A percentile compares a stretch with the other conserved stretches of the same genome.
phyloP scores from a whole-genome alignment of 139 green algal species.

The Chlorella sp. region DNA sequence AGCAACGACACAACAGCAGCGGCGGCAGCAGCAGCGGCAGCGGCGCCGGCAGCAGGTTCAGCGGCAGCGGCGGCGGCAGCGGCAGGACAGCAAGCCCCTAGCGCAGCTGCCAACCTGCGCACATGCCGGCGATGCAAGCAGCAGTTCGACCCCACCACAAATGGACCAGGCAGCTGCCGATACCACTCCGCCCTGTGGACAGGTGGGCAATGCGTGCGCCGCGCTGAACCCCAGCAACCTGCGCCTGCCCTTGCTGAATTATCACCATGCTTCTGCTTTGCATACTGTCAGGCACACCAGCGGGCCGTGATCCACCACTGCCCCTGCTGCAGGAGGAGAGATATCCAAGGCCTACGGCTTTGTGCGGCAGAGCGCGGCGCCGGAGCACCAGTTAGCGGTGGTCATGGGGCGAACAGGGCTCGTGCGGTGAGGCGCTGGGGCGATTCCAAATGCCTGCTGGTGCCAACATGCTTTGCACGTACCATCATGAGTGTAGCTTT shows the following conservation, averaged over 20 bases:
- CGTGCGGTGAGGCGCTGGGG: constrained; percentile 41
- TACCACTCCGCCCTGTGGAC: constrained; percentile 70
- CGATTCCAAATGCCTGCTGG: too few species aligned
- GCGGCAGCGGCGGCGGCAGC: neutral
- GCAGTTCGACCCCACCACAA: constrained; percentile 54
- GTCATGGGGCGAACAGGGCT: constrained; percentile 64
- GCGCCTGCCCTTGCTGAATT: too few species aligned
- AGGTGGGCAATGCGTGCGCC: constrained; percentile 2
- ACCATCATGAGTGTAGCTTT: too few species aligned
- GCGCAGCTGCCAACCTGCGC: constrained; percentile 17
- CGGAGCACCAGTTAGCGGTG: constrained; percentile 57
- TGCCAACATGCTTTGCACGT: too few species aligned
- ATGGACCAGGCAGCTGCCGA: constrained; percentile 47
- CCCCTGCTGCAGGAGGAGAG: constrained; percentile 44
- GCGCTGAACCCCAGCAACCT: too few species aligned
- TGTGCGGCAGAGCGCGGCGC: constrained; percentile 49
- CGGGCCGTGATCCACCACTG: too few species aligned
- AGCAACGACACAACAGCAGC: neutral
- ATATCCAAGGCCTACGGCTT: constrained; percentile 71
- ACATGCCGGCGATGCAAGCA: constrained; percentile 67
- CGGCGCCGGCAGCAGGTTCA: neutral
- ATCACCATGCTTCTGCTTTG: too few species aligned
- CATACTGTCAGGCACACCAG: too few species aligned
- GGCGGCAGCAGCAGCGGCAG: neutral
- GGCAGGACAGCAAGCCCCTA: too few species aligned